A percentile compares a stretch with the other conserved stretches of the same genome.
Conservation (phyloP, 257 asterid species). For the Galeopsis tetrahit region DNA sequence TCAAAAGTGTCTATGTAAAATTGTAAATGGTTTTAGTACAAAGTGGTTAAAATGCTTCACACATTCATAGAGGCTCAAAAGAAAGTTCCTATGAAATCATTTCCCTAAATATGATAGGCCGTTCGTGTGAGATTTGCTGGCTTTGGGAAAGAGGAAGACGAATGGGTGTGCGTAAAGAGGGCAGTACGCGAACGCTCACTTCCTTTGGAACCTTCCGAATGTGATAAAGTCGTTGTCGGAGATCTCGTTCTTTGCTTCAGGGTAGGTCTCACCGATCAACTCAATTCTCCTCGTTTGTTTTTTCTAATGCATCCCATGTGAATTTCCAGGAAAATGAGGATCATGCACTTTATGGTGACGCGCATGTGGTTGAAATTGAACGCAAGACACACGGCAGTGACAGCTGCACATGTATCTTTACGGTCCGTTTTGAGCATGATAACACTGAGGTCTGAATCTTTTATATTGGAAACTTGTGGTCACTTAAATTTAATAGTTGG, state of each 20-base stretch:
- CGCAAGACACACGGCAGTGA: constrained; percentile 48
- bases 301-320: not conserved
- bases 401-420: constrained; percentile 68
- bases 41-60: not conserved
- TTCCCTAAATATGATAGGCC: constrained; percentile 40
- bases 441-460: constrained; percentile 53
- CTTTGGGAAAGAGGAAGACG: constrained; percentile 78
- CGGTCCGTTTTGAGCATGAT: constrained; percentile 63
- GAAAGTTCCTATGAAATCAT: too few relatives aligned
- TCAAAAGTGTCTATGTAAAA: too few relatives aligned
- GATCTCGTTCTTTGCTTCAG: constrained; percentile 88
- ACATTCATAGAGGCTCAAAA: not conserved
- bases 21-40: not conserved
- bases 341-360: constrained; percentile 67
- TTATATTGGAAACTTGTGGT: not conserved
- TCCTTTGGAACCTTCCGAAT: constrained; percentile 79
- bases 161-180: constrained; percentile 73
- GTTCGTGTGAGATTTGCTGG: constrained; percentile 91
- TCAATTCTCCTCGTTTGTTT: not conserved
- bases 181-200: constrained; percentile 83
- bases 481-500: not conserved
- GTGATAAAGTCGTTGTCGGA: constrained; percentile 64
- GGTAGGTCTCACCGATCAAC: constrained; percentile 44
- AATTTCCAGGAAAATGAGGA: constrained; percentile 59
- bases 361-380: constrained; percentile 60